Percentiles rank a stretch among this genome's conserved stretches.
These are phyloP conservation scores for Podila verticillata DNA, from an alignment of 192 early-diverging fungal genomes.

Conservation along the genomic window DNA sequence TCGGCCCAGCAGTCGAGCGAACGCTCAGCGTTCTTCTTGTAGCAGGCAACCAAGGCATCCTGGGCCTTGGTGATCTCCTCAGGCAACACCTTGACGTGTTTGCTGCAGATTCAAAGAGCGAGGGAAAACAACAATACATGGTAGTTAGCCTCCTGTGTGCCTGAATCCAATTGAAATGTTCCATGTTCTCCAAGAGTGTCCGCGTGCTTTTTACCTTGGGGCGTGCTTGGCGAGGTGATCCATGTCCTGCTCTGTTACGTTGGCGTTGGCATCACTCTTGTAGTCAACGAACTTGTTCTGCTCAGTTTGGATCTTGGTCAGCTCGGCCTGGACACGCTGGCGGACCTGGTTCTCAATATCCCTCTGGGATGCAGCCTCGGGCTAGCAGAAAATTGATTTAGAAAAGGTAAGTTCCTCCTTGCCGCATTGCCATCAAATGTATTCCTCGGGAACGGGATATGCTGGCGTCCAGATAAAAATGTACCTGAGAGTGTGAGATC, in stretches of 20 bases:
- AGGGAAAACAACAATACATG: background rate
- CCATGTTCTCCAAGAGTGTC: too few relatives aligned
- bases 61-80: slow-evolving; percentile 51
- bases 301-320: slow-evolving; percentile 41
- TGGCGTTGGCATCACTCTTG: slow-evolving; percentile 32
- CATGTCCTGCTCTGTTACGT: slow-evolving; percentile 50
- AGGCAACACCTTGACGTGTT: slow-evolving; percentile 43
- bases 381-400: background rate
- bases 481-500: slow-evolving; percentile 38
- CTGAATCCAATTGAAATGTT: too few relatives aligned
- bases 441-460: background rate
- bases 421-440: background rate
- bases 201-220: background rate
- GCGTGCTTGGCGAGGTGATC: slow-evolving; percentile 30
- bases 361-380: slow-evolving; percentile 21
- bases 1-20: slow-evolving; percentile 72
- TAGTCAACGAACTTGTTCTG: slow-evolving; percentile 21
- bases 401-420: background rate
- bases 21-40: slow-evolving; percentile 56
- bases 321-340: slow-evolving; percentile 43
- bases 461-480: background rate
- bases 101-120: background rate
- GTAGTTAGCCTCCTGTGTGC: too few relatives aligned
- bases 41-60: slow-evolving; percentile 37
- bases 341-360: slow-evolving; percentile 48